Evolutionary conservation across 1,284 basidiomycete species (phyloP).

Genomic region (Amylostereum areolatum): DNA sequence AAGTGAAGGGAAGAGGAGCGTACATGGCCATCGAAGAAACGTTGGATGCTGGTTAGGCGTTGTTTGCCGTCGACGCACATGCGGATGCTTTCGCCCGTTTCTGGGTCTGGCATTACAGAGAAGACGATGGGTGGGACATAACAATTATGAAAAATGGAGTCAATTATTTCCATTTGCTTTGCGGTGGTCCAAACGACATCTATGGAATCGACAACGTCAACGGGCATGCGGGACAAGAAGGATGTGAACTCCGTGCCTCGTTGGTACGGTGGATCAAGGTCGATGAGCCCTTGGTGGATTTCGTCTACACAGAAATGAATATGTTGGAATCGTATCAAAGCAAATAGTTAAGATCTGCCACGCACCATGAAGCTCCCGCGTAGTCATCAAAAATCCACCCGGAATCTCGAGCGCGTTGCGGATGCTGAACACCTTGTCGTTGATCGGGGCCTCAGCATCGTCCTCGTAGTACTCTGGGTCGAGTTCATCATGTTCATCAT

Average conservation of each 20-base stretch:
- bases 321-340: neutral
- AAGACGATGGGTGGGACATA: slow-evolving; percentile 74
- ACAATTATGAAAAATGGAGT: slow-evolving; percentile 70
- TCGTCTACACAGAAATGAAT: slow-evolving; percentile 29
- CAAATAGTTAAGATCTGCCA: slow-evolving; percentile 1
- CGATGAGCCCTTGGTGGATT: slow-evolving; percentile 60
- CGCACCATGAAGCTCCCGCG: slow-evolving; percentile 50
- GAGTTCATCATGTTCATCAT: slow-evolving; percentile 43
- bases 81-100: slow-evolving; percentile 47
- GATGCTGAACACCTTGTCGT: slow-evolving; percentile 40
- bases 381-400: slow-evolving; percentile 30
- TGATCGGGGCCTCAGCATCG: slow-evolving; percentile 31
- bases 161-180: slow-evolving; percentile 68
- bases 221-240: neutral
- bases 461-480: slow-evolving; percentile 33
- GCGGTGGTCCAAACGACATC: slow-evolving; percentile 68
- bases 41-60: slow-evolving; percentile 65
- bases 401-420: slow-evolving; percentile 35
- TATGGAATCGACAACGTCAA: slow-evolving; percentile 18
- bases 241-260: slow-evolving; percentile 38
- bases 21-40: slow-evolving; percentile 66
- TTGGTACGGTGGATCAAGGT: slow-evolving; percentile 63
- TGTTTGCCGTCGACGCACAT: slow-evolving; percentile 77
- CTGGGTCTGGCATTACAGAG: slow-evolving; percentile 40
- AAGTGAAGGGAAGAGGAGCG: slow-evolving; percentile 15